Evolutionary conservation across 2,329 filamentous ascomycete species (phyloP), one percentile per base, ranked within the genome.

Genomic region (Nannizziopsis arthrosporioides): DNA sequence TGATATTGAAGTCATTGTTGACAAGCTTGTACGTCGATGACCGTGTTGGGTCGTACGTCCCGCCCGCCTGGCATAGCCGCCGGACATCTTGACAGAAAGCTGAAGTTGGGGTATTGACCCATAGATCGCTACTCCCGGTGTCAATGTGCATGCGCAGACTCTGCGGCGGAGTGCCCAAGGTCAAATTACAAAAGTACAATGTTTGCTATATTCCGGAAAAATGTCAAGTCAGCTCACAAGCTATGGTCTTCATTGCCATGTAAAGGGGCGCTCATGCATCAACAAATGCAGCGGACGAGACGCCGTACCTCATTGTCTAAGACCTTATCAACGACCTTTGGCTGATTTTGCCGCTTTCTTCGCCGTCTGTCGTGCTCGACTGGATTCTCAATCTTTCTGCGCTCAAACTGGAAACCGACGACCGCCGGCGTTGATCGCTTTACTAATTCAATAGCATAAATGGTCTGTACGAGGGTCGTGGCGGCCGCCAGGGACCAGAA

Each of bases 1-100:
- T 80, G 54, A 94, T 94, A 67, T 90, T 89, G 70, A 95, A 94
- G 51, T 80, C 73, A 59, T 77, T 80, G 53, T 80, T 81, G 47
- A 94, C 65, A 60, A 81, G 87, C 31, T 73, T 59, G 64, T 89
- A 90, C 1, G 86, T 85, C 1, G 84, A 86, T 0, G 87, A 94
- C 1, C 72, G 65, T 61, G 84, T 82, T 36, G 84, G 75, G 38
- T 68, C 63, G 64, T 88, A 94, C 1, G 79, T 79, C 11, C 85
- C 85, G 1, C 78, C 75, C 14, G 65, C 67, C 5, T 64, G 58
- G 59, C 86, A 92, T 1, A 74, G 73, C 11, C 71, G 60, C 1
- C 63, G 61, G 1, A 60, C 57, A 3, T 63, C 58, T 6, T 61
- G 58, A 61, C 86, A 93, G 12, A 85, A 64, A 0, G 58, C 50